Percentiles rank a stretch among this genome's conserved stretches.
phyloP scores from a whole-genome alignment of 192 early-diverging fungal species.

The Diversispora epigaea region DNA sequence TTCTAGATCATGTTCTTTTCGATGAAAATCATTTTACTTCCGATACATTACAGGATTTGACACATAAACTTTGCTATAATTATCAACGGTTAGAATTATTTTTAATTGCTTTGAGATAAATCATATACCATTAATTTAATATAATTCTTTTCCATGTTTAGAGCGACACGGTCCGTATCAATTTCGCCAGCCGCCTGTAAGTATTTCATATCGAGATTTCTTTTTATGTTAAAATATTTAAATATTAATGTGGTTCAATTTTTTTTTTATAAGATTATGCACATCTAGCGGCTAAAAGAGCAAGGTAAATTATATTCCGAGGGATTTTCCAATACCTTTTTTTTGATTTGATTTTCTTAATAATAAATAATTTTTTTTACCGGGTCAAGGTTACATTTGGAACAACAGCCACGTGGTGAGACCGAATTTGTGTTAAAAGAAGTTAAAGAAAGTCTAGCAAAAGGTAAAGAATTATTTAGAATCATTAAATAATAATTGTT shows the following conservation, averaged over 20 bases:
- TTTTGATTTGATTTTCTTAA: too few relatives aligned
- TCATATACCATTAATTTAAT: not conserved
- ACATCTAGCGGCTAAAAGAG: conserved; percentile 84
- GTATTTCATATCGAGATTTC: not conserved
- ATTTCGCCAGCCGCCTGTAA: conserved; percentile 62
- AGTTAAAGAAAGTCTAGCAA: conserved; percentile 18
- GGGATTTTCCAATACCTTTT: not conserved
- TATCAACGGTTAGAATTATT: conserved; percentile 60
- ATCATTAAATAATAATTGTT: too few relatives aligned
- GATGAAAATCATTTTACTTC: conserved; percentile 84
- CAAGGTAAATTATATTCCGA: conserved; percentile 49
- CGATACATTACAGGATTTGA: conserved; percentile 83
- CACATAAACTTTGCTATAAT: conserved; percentile 87
- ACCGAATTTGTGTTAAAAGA: conserved; percentile 10
- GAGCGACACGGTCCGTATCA: conserved; percentile 82
- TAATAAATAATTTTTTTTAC: too few relatives aligned
- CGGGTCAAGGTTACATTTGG: not conserved
- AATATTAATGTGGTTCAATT: not conserved
- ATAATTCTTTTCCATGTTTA: not conserved
- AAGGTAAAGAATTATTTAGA: not conserved
- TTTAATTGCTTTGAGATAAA: not conserved
- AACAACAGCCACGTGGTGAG: conserved; percentile 6
- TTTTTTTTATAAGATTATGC: conserved; percentile 70
- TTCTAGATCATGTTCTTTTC: conserved; percentile 71
- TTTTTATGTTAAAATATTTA: not conserved